A percentile compares a stretch with the other conserved stretches of the same genome.
Evolutionary conservation across 108 stramenopile genomes (phyloP).

Genomic region (Skeletonema marinoi): DNA sequence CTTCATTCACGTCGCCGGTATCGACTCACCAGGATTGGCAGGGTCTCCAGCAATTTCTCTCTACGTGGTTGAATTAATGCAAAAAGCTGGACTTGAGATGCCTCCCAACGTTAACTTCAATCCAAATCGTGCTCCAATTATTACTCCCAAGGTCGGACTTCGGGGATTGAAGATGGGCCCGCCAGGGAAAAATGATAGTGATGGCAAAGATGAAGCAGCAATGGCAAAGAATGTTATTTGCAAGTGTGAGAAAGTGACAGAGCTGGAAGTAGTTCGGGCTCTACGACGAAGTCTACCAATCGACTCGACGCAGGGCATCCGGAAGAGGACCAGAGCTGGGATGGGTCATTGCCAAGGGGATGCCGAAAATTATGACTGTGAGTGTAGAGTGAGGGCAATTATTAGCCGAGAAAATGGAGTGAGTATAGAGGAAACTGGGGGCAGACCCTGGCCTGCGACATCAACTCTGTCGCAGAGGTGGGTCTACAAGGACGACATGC

Average conservation of each 20-base stretch:
- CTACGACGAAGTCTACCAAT: conserved; percentile 72
- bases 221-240: conserved; percentile 80
- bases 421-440: conserved; percentile 61
- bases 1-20: conserved; percentile 83
- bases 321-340: conserved; percentile 77
- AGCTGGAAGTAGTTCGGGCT: conserved; percentile 76
- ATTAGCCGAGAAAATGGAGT: conserved; percentile 70
- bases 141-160: conserved; percentile 74
- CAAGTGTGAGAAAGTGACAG: conserved; percentile 85
- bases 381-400: conserved; percentile 69
- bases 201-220: conserved; percentile 52
- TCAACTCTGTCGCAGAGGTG: conserved; percentile 71
- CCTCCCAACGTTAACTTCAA: conserved; percentile 63
- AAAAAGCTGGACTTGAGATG: conserved; percentile 56
- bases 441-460: conserved; percentile 82
- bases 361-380: conserved; percentile 74
- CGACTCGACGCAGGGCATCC: conserved; percentile 75
- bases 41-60: conserved; percentile 83
- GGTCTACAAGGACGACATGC: conserved; percentile 54
- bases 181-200: conserved; percentile 66
- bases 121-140: conserved; percentile 79
- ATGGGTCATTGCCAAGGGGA: conserved; percentile 83
- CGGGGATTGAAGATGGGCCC: conserved; percentile 71
- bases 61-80: conserved; percentile 65
- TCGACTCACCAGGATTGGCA: conserved; percentile 79